Base-by-base conservation (phyloP, 2,329 filamentous ascomycete genomes). In the Blastomyces gilchristii region DNA sequence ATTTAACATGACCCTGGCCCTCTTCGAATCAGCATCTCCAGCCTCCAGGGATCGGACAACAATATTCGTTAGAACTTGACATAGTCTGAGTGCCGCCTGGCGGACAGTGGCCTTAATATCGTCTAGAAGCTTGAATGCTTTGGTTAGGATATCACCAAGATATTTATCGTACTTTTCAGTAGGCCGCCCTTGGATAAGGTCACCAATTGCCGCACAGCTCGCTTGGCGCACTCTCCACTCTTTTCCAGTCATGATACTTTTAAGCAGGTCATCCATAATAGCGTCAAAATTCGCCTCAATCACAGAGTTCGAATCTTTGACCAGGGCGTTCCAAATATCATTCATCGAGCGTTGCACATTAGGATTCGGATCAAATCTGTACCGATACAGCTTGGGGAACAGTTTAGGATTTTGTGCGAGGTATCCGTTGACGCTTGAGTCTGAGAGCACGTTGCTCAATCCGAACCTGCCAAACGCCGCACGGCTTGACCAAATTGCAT, bases 321-420 rank as follows among this genome's bases (percentile, higher is more conserved):
- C 91, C n/a, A 99, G 78, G 0, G 93, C 88, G 70, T 89, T 92
- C 94, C 94, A 99, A 67, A 99, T 97, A 66, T 95, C 91, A 63
- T 96, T 92, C 94, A 99, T 99, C 0, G 93, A 96, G 58, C 87
- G 83, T 72, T 93, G 90, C 14, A 97, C 94, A 67, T 96, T 96
- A 1, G 87, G 82, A 71, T 97, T 97, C 0, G 94, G 94, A 74
- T 99, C 94, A 65, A 97, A 97, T 59, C 91, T 83, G 75, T 97
- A 99, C 58, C 94, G 85, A 76, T 88, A 99, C 1, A 99, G 83
- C 76, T 97, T 97, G 0, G 92, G 91, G 70, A 97, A 97, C 18
- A 99, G 83, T 73, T 96, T 97, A 0, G 92, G 91, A 69, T 97
- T 96, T 64, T 94, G 83, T 0, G 83, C 78, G n/a, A 88, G 76